phyloP scores from a whole-genome alignment of 2,329 filamentous ascomycete genomes.

The Fusarium citri region DNA sequence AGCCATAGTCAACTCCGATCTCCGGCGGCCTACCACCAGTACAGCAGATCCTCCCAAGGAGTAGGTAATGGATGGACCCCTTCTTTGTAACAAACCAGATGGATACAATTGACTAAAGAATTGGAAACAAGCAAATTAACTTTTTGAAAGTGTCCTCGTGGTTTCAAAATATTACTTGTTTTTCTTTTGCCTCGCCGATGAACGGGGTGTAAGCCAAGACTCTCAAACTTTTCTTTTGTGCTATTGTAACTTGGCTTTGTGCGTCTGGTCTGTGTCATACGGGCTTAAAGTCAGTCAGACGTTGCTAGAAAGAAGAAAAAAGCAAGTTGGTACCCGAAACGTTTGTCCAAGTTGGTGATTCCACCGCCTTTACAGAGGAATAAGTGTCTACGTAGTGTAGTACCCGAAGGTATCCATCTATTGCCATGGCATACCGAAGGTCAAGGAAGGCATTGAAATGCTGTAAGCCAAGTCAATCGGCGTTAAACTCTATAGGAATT shows the following conservation, averaged over 20 bases:
- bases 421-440: neutral
- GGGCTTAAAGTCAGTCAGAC: neutral
- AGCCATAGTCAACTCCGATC: constrained; percentile 39
- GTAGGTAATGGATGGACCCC: neutral
- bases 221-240: neutral
- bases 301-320: neutral
- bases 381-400: neutral
- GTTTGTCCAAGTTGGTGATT: constrained; percentile 1
- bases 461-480: constrained; percentile 3
- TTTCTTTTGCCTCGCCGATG: neutral
- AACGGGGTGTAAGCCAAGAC: neutral
- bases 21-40: constrained; percentile 10
- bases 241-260: neutral
- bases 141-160: neutral
- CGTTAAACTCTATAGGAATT: neutral
- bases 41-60: neutral
- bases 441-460: neutral
- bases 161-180: neutral
- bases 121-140: neutral
- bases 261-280: neutral
- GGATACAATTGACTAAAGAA: neutral
- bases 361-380: neutral
- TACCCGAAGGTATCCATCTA: constrained; percentile 1
- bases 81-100: neutral
- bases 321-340: constrained; percentile 4